Evolutionary conservation across 352 stramenopile species (phyloP).

Genomic region (Globisporangium apiculatum): DNA sequence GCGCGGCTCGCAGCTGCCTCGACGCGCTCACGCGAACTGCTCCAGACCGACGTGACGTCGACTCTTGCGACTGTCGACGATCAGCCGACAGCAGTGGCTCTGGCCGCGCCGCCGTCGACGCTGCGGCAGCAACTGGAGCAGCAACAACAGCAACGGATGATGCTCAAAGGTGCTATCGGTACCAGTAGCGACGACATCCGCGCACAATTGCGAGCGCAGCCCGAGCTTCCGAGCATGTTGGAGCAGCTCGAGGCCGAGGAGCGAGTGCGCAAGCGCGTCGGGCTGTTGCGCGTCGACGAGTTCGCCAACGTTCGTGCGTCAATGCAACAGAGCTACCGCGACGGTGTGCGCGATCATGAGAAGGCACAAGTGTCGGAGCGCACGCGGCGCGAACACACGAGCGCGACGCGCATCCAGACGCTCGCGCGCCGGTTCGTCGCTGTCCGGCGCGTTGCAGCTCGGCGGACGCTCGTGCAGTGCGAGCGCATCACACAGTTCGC

Average conservation of each 20-base stretch:
- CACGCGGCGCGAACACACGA: conserved; percentile 31
- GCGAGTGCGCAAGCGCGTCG: conserved; percentile 30
- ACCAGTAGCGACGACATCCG: conserved; percentile 18
- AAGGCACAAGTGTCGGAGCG: conserved; percentile 38
- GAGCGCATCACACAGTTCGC: conserved; percentile 39
- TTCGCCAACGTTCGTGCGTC: conserved; percentile 38
- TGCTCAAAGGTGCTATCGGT: background rate
- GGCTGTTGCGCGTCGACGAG: conserved; percentile 32
- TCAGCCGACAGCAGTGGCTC: background rate
- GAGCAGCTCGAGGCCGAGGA: conserved; percentile 74
- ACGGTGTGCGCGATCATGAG: conserved; percentile 44
- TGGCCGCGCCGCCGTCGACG: conserved; percentile 2
- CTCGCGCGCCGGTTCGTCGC: conserved; percentile 52
- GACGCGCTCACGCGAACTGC: conserved; percentile 25
- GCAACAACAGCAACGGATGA: background rate
- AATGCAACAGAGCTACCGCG: conserved; percentile 34
- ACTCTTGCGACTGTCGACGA: conserved; percentile 3
- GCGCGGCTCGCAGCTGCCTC: conserved; percentile 23
- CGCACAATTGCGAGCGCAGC: conserved; percentile 24
- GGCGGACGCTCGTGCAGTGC: conserved; percentile 31
- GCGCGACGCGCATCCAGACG: conserved; percentile 48
- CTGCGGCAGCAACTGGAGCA: conserved; percentile 4
- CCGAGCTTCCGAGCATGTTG: conserved; percentile 68
- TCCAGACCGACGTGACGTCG: conserved; percentile 16
- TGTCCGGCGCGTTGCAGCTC: conserved; percentile 17